Conservation (phyloP, 345 rosid genomes). For the Bruguiera parviflora region DNA sequence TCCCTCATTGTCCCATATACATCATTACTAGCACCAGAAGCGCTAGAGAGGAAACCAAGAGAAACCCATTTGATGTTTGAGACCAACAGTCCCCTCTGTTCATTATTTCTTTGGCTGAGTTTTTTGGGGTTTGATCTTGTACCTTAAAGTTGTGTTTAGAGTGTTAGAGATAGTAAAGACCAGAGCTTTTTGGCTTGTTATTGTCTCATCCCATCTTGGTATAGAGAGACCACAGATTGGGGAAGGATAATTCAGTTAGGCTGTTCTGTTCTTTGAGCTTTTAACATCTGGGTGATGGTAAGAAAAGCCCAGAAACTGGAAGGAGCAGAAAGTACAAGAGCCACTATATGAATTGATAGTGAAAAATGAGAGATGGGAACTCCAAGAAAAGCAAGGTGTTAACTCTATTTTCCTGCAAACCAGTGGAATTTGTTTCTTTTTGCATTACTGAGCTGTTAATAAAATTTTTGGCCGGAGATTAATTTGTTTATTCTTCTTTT, state of each 20-base stretch:
- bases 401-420: slow-evolving; percentile 12
- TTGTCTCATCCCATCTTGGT: background rate
- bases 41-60: slow-evolving; percentile 17
- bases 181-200: slow-evolving; percentile 10
- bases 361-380: slow-evolving; percentile 81
- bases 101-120: background rate
- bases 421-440: slow-evolving; percentile 8
- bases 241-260: slow-evolving; percentile 16
- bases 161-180: slow-evolving; percentile 3
- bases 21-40: slow-evolving; percentile 10
- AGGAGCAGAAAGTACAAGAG: slow-evolving; percentile 16
- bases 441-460: background rate
- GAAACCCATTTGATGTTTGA: slow-evolving; percentile 11
- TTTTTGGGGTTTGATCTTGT: background rate
- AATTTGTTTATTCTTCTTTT: background rate
- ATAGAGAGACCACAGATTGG: slow-evolving; percentile 10
- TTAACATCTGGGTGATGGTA: slow-evolving; percentile 21
- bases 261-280: slow-evolving; percentile 12
- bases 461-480: slow-evolving; percentile 4
- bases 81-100: slow-evolving; percentile 19
- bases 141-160: slow-evolving; percentile 1
- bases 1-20: slow-evolving; percentile 19
- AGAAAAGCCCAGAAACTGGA: slow-evolving; percentile 18
- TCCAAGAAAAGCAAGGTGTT: slow-evolving; percentile 90
- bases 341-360: slow-evolving; percentile 37